Evolutionary conservation across 805 yeast genomes (phyloP), one percentile per base, ranked within the genome.

Genomic region (Isabelozyma gotoi): DNA sequence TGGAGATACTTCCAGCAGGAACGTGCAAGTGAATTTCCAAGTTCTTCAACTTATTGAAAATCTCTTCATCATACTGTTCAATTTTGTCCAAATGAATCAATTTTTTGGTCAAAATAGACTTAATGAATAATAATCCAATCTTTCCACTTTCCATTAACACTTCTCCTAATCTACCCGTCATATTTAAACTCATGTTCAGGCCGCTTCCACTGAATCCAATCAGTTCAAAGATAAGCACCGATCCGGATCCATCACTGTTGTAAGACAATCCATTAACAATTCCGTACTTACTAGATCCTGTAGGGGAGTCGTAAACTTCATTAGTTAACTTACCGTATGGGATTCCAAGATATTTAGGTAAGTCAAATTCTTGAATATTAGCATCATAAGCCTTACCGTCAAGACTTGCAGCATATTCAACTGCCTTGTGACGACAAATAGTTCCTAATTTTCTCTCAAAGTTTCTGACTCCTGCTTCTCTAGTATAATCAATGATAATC

Each of bases 181-280:
- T 79, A 38, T 73, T 77, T 39, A 88, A 68, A 10, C 69, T 53
- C 29, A 24, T 24, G 12, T 24, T 24, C 29, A 24, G 29, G 52
- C 65, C 48, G 5, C 58, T 58, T 12, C 32, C 32, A 11, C 75
- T 48, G 49, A 85, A 78, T 12, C 84, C 81, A 32, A 87, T 78
- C 53, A 89, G 80, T 59, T 90, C 96, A 60, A 90, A 86, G 12
- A 84, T 78, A 40, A 90, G 68, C 1, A 87, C 81, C 1, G 92
- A 84, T 0, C 97, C 97, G 4, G 85, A 81, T 1, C 97, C 97
- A 53, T 85, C 87, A 2, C 89, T 81, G 67, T 86, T 88, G 62
- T 89, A 90, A 2, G 96, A 88, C 46, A 90, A 68, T 0, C 97
- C 97, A 59, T 88, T 88, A 8, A 88, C 97, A 6, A 88, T 77